phyloP scores from a whole-genome alignment of 805 yeast genomes.

The Saccharomycopsis babjevae region DNA sequence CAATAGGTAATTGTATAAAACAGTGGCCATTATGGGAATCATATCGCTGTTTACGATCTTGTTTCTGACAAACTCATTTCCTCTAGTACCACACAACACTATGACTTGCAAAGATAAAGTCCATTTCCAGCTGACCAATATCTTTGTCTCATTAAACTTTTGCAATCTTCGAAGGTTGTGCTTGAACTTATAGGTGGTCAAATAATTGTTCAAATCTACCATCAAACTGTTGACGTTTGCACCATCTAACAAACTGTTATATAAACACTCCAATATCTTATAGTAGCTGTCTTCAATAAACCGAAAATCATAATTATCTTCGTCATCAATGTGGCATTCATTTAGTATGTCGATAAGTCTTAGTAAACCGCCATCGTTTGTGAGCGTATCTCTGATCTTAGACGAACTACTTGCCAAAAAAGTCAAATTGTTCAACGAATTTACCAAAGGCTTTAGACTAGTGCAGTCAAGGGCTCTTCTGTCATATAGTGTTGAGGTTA shows the following conservation, averaged over 20 bases:
- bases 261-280: slow-evolving; percentile 6
- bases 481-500: slow-evolving; percentile 82
- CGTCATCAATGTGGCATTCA: slow-evolving; percentile 47
- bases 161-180: slow-evolving; percentile 16
- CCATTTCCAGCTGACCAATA: slow-evolving; percentile 92
- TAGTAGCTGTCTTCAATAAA: slow-evolving; percentile 17
- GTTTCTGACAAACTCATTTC: slow-evolving; percentile 75
- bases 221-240: not conserved
- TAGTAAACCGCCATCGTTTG: slow-evolving; percentile 87
- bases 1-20: slow-evolving; percentile 72
- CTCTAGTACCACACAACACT: slow-evolving; percentile 85
- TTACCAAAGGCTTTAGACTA: slow-evolving; percentile 79
- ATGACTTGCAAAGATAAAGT: slow-evolving; percentile 87
- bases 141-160: slow-evolving; percentile 26
- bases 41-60: slow-evolving; percentile 88
- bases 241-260: not conserved
- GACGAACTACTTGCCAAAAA: slow-evolving; percentile 78
- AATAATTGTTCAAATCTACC: slow-evolving; percentile 2
- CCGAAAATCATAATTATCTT: slow-evolving; percentile 15
- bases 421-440: slow-evolving; percentile 83
- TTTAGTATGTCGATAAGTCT: slow-evolving; percentile 76
- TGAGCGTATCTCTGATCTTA: slow-evolving; percentile 81
- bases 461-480: slow-evolving; percentile 88
- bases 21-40: slow-evolving; percentile 83
- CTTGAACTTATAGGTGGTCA: slow-evolving; percentile 5